Conservation (phyloP, 2,329 filamentous ascomycete genomes). For the Aureobasidium vineae region DNA sequence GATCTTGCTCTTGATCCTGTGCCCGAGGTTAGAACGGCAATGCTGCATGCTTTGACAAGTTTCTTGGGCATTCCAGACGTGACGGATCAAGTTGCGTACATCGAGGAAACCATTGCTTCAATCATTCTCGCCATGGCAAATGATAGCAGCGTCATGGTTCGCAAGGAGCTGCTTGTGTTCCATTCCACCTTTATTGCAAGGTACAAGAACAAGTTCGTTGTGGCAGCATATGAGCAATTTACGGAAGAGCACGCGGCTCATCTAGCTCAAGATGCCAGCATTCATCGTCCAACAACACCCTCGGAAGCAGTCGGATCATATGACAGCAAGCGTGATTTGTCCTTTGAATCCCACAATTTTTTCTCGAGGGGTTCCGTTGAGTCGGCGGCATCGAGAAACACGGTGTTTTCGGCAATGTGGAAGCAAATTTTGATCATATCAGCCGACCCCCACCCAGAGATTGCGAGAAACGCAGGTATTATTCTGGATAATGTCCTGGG, state of each 20-base stretch:
- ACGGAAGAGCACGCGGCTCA: constrained; percentile 60
- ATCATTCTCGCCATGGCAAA: constrained; percentile 87
- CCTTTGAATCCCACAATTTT: constrained; percentile 8
- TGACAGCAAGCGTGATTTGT: constrained; percentile 25
- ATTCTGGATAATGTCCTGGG: constrained; percentile 84
- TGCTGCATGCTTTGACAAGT: constrained; percentile 88
- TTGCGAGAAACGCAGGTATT: constrained; percentile 78
- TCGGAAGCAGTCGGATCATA: constrained; percentile 28
- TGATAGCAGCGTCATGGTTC: constrained; percentile 90
- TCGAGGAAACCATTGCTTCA: constrained; percentile 87
- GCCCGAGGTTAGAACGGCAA: constrained; percentile 88
- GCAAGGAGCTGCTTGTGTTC: constrained; percentile 90
- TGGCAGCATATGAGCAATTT: constrained; percentile 88
- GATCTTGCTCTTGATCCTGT: constrained; percentile 79
- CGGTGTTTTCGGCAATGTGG: constrained; percentile 91
- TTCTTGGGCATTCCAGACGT: constrained; percentile 92
- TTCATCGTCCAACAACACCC: constrained; percentile 13
- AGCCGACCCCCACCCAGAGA: constrained; percentile 91
- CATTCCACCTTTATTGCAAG: constrained; percentile 86
- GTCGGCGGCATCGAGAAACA: constrained; percentile 64
- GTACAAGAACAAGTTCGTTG: constrained; percentile 88
- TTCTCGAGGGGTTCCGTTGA: constrained; percentile 1
- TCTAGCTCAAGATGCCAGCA: constrained; percentile 18
- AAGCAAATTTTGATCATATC: constrained; percentile 87
- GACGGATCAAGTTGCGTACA: constrained; percentile 84